Percentiles rank a stretch among this genome's conserved stretches.
Evolutionary conservation across 345 rosid genomes (phyloP).

Genomic region (Eutrema yunnanense): DNA sequence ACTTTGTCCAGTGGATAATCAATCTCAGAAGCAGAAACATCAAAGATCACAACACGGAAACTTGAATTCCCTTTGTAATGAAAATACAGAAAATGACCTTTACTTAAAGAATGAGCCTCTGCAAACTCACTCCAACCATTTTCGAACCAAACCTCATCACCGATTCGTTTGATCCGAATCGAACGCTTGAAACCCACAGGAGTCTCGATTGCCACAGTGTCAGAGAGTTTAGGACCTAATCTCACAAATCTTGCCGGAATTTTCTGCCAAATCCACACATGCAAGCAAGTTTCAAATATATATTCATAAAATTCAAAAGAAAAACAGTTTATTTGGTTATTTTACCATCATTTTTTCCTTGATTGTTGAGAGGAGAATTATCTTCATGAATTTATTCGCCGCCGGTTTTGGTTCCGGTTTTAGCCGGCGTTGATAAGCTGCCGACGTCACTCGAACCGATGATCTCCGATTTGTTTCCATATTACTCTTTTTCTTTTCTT

Average conservation of each 20-base stretch:
- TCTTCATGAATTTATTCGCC: conserved; percentile 4
- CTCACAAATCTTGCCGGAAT: conserved; percentile 23
- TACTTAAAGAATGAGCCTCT: conserved; percentile 12
- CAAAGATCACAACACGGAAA: conserved; percentile 18
- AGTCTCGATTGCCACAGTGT: conserved; percentile 7
- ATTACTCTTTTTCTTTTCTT: neutral
- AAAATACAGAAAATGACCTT: conserved; percentile 14
- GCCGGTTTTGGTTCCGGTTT: neutral
- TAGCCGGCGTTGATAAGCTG: neutral
- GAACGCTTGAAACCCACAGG: conserved; percentile 19
- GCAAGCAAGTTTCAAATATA: neutral
- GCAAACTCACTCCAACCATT: conserved; percentile 31
- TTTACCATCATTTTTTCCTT: conserved; percentile 19
- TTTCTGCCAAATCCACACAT: conserved; percentile 16
- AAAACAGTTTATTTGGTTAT: neutral
- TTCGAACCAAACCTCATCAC: conserved; percentile 19
- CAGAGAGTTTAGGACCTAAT: conserved; percentile 17
- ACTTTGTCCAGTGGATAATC: conserved; percentile 17
- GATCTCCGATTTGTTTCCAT: conserved; percentile 6
- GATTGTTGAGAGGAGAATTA: neutral
- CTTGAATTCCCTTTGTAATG: conserved; percentile 10
- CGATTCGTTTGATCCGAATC: neutral
- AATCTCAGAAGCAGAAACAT: conserved; percentile 22
- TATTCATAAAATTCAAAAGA: neutral
- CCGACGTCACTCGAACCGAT: neutral